phyloP scores from a whole-genome alignment of 768 basidiomycete genomes.

The Hericium rajendrae region DNA sequence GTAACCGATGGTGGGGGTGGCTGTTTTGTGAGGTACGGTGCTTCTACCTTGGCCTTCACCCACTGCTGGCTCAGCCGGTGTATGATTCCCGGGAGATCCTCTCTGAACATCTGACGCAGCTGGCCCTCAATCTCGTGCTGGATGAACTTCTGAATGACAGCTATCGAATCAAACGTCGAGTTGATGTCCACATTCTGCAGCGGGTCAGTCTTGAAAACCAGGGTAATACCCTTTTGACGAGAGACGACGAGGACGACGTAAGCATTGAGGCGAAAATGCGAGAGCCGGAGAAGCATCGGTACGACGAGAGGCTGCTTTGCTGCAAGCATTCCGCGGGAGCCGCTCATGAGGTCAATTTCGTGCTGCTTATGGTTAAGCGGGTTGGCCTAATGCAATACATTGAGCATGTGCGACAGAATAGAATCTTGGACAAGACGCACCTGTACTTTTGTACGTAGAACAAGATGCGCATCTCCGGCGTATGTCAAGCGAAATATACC shows the following conservation, averaged over 20 bases:
- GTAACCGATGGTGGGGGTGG: slow-evolving; percentile 23
- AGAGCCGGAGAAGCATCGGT: slow-evolving; percentile 95
- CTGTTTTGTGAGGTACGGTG: slow-evolving; percentile 68
- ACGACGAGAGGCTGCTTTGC: slow-evolving; percentile 94
- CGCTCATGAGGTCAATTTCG: slow-evolving; percentile 79
- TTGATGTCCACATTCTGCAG: slow-evolving; percentile 96
- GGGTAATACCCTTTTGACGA: slow-evolving; percentile 94
- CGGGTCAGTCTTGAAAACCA: slow-evolving; percentile 99
- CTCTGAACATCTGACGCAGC: slow-evolving; percentile 94
- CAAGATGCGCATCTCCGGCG: slow-evolving; percentile 82
- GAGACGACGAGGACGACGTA: slow-evolving; percentile 98
- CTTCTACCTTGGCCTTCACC: slow-evolving; percentile 89
- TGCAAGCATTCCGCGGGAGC: slow-evolving; percentile 81
- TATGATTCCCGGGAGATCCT: slow-evolving; percentile 94
- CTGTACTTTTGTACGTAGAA: slow-evolving; percentile 88
- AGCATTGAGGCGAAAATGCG: slow-evolving; percentile 88
- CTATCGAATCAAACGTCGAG: slow-evolving; percentile 95
- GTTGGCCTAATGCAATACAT: slow-evolving; percentile 56
- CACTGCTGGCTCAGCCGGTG: slow-evolving; percentile 93
- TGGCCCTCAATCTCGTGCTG: slow-evolving; percentile 97
- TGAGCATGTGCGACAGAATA: neutral
- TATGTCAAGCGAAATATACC: slow-evolving; percentile 96
- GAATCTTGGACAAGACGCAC: slow-evolving; percentile 29
- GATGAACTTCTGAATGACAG: slow-evolving; percentile 95
- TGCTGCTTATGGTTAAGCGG: slow-evolving; percentile 89